Base-by-base conservation (phyloP, 2,329 filamentous ascomycete species). In the Nemania diffusa region DNA sequence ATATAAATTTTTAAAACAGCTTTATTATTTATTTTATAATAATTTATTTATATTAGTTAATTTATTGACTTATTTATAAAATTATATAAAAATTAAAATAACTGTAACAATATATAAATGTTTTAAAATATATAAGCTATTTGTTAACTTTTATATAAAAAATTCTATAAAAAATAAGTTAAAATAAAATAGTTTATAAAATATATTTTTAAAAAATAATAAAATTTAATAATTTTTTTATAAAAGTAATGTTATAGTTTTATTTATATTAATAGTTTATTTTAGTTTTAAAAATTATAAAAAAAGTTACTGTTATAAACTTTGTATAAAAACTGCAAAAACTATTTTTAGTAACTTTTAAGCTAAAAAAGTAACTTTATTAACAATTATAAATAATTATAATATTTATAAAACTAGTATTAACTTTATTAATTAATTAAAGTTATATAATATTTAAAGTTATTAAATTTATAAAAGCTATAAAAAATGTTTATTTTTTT, bases 241-340 rank as follows among this genome's bases (percentile, higher is more conserved):
- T 52, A 29, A 52, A 32, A 32, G 3, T 5, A 52, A 29, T 9
- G 8, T 52, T n/a, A 3, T 7, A 5, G n/a, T 52, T 3, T 20
- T 29, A n/a, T 52, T 52, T 52, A 52, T 52, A 52, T 29, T 52
- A 52, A 52, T 20, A n/a, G 8, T 13, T 50, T n/a, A n/a, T n/a
- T n/a, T n/a, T n/a, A n/a, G n/a, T n/a, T n/a, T n/a, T n/a, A n/a
- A n/a, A n/a, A n/a, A 24, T 50, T 27, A 9, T 32, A 29, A n/a
- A n/a, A n/a, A n/a, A n/a, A n/a, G n/a, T n/a, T n/a, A n/a, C n/a
- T n/a, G n/a, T n/a, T n/a, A n/a, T n/a, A n/a, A n/a, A n/a, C n/a
- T n/a, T n/a, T n/a, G n/a, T 20, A 20, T 52, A 52, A 29, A 52
- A 51, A n/a, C 7, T 32, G n/a, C 5, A 29, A 52, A 6, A 17